A percentile compares a stretch with the other conserved stretches of the same genome.
These are phyloP conservation scores for Geoglossum glabrum DNA, from an alignment of 495 filamentous ascomycete species.

Conservation along the genomic window DNA sequence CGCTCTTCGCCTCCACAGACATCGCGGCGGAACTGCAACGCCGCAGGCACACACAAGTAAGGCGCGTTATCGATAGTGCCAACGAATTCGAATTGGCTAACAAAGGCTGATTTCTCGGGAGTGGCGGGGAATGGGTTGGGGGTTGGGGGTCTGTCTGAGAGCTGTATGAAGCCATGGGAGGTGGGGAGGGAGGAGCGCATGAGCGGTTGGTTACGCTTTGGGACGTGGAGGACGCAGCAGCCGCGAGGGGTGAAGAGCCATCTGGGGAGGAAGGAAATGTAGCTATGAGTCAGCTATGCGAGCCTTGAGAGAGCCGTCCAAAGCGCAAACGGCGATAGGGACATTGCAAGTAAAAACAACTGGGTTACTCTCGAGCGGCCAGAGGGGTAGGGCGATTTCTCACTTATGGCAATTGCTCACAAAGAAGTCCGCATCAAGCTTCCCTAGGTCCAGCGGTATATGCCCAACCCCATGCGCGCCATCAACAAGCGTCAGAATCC, in stretches of 20 bases:
- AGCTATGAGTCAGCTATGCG: background rate
- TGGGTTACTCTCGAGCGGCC: too few relatives aligned
- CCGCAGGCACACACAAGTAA: conserved; percentile 21
- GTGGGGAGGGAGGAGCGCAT: conserved; percentile 63
- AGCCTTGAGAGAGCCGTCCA: background rate
- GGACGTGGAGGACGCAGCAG: conserved; percentile 64
- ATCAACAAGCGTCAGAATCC: conserved; percentile 48
- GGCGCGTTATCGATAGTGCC: conserved; percentile 20
- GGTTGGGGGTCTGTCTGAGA: background rate
- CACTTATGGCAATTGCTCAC: conserved; percentile 71
- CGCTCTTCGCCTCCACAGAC: conserved; percentile 44
- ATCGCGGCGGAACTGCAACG: conserved; percentile 14
- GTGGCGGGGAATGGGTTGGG: conserved; percentile 13
- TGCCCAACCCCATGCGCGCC: conserved; percentile 70
- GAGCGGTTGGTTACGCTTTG: conserved; percentile 45
- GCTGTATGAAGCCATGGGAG: conserved; percentile 30
- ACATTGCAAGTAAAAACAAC: too few relatives aligned
- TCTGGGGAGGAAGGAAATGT: conserved; percentile 15
- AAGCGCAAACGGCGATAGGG: too few relatives aligned
- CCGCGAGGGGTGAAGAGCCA: conserved; percentile 77
- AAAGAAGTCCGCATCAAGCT: conserved; percentile 63
- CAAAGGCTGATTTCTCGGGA: conserved; percentile 16
- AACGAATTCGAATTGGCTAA: conserved; percentile 20
- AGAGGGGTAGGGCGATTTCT: conserved; percentile 5
- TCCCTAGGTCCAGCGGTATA: conserved; percentile 41